A percentile compares a stretch with the other conserved stretches of the same genome.
phyloP scores from a whole-genome alignment of 805 yeast genomes.

The Metschnikowia continentalis region DNA sequence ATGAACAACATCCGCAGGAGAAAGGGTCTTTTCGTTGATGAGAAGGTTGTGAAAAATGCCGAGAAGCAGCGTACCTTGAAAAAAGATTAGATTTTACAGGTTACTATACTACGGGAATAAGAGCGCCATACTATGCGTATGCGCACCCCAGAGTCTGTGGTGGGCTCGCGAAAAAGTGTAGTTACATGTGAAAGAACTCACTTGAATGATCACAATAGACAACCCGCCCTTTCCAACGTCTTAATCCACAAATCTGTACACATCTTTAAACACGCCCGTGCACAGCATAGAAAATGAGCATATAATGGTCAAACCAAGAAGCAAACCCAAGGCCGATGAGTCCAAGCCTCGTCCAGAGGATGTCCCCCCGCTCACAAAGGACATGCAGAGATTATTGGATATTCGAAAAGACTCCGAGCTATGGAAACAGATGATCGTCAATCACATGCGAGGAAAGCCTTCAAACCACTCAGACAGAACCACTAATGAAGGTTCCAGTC shows the following conservation, averaged over 20 bases:
- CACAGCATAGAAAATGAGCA: neutral
- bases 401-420: constrained; percentile 32
- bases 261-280: neutral
- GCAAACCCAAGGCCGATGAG: neutral
- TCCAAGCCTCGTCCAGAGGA: neutral
- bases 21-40: constrained; percentile 87
- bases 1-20: constrained; percentile 78
- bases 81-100: constrained; percentile 43
- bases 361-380: constrained; percentile 4
- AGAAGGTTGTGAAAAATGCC: constrained; percentile 85
- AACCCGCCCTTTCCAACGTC: neutral
- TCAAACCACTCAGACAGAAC: neutral
- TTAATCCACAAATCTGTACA: neutral
- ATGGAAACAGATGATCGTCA: constrained; percentile 29
- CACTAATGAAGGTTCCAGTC: neutral
- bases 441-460: neutral
- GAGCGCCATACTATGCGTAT: neutral
- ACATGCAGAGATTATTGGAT: constrained; percentile 14
- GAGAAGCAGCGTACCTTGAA: constrained; percentile 91
- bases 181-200: neutral
- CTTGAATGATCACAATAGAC: neutral
- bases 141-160: constrained; percentile 2
- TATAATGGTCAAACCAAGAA: constrained; percentile 1
- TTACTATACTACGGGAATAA: neutral
- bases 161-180: constrained; percentile 1